A percentile compares a stretch with the other conserved stretches of the same genome.
These are phyloP conservation scores for Psidium friedrichsthalianum DNA, from an alignment of 345 rosid genomes.

Conservation along the genomic window DNA sequence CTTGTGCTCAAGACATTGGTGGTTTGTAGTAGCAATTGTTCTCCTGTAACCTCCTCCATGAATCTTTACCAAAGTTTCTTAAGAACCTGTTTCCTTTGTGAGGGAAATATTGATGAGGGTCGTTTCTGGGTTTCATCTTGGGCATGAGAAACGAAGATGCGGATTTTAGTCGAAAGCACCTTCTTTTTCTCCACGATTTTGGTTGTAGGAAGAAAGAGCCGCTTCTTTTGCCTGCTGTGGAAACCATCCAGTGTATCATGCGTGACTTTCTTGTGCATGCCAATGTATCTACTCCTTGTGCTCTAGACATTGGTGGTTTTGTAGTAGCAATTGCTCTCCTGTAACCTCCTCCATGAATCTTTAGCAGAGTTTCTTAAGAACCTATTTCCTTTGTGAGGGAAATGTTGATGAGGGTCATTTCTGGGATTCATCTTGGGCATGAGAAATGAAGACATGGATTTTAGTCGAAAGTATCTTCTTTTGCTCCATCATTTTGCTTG, in stretches of 20 bases:
- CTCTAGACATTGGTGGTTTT: neutral
- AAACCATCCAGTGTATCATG: neutral
- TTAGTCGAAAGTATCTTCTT: neutral
- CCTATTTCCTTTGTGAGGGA: no score
- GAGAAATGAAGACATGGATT: slow-evolving; percentile 2
- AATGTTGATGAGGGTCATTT: no score
- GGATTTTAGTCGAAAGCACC: neutral
- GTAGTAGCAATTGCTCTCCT: neutral
- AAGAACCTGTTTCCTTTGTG: neutral
- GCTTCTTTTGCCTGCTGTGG: neutral
- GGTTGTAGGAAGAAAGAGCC: neutral
- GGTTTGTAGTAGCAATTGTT: neutral
- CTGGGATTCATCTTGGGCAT: no score
- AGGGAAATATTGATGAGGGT: neutral
- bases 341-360: no score
- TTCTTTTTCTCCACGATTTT: neutral
- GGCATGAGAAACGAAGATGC: neutral
- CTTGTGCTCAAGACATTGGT: neutral
- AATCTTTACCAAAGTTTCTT: no score
- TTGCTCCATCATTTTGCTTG: neutral
- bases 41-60: neutral
- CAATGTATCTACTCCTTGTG: neutral
- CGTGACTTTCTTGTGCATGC: neutral
- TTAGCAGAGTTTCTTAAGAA: no score
- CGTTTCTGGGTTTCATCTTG: neutral